Base-by-base conservation (phyloP, 23 red algal species). In the Porphyridium purpureum region DNA sequence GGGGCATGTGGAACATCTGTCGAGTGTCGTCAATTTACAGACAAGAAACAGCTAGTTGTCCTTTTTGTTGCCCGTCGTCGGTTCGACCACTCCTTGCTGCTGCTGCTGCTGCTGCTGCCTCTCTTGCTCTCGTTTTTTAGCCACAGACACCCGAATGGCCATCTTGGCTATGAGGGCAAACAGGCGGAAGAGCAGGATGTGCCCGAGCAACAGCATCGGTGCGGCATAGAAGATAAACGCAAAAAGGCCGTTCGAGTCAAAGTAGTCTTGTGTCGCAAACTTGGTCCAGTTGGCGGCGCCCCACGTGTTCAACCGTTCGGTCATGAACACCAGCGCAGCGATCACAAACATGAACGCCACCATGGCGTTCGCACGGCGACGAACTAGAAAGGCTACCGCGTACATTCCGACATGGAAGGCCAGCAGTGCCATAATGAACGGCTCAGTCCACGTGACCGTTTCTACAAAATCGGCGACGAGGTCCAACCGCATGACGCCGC, bases 131-230 rank as follows among this genome's bases (percentile, higher is more conserved):
- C n/a, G n/a, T n/a, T n/a, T n/a, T n/a, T n/a, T n/a, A n/a, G n/a
- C n/a, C n/a, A n/a, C n/a, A n/a, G n/a, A n/a, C n/a, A n/a, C n/a
- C n/a, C n/a, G n/a, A n/a, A n/a, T n/a, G n/a, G n/a, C n/a, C n/a
- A n/a, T n/a, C n/a, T n/a, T n/a, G n/a, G n/a, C n/a, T n/a, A n/a
- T n/a, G 14, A 14, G 17, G 17, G 1, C 5, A 3, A 31, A 7
- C 1, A 1, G 31, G 44, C 57, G 31, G 9, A 62, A 27, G 27
- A 62, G 35, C 8, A 62, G 31, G 44, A 62, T 31, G 57, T 62
- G 31, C 35, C 33, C 57, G 5, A 62, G 31, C 35, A 62, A 62
- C n/a, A 62, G 44, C n/a, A 62, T 29, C 15, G 57, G 57, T 36
- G 31, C 35, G 35, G 57, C 57, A 36, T 33, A 34, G 35, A 62